Percentiles rank a stretch among this genome's conserved stretches.
Evolutionary conservation across 2,329 filamentous ascomycete species (phyloP).

Genomic region (Colletotrichum sojae): DNA sequence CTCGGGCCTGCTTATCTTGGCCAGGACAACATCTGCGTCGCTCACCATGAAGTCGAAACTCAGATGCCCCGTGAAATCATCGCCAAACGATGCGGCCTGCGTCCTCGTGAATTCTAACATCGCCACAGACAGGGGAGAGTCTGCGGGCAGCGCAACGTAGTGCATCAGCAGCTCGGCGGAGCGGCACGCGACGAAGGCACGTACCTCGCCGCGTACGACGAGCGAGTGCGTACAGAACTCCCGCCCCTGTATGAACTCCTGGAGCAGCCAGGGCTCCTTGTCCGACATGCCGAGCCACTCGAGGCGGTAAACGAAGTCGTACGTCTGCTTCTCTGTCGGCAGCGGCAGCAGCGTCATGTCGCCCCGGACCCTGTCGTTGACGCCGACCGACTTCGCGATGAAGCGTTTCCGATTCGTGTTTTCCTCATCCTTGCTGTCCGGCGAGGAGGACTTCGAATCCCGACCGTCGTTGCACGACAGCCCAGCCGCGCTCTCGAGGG

Average conservation of each 20-base stretch:
- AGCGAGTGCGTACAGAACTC: constrained; percentile 82
- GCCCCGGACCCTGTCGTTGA: constrained; percentile 71
- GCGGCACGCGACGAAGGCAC: constrained; percentile 77
- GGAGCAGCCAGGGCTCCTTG: constrained; percentile 74
- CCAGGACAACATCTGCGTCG: constrained; percentile 52
- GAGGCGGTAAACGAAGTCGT: constrained; percentile 67
- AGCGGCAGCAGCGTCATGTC: constrained; percentile 78
- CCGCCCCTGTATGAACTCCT: constrained; percentile 73
- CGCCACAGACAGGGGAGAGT: constrained; percentile 67
- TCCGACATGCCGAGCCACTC: constrained; percentile 61
- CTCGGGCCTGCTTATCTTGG: constrained; percentile 43
- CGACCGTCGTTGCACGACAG: constrained; percentile 17
- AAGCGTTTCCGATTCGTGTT: constrained; percentile 59
- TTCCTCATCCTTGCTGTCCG: constrained; percentile 20
- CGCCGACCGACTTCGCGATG: constrained; percentile 76
- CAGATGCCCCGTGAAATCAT: constrained; percentile 76
- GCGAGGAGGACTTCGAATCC: background rate
- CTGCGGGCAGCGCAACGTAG: constrained; percentile 70
- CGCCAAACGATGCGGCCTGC: constrained; percentile 67
- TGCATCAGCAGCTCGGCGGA: constrained; percentile 76
- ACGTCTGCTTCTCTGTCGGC: constrained; percentile 65
- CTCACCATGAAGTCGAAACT: constrained; percentile 80
- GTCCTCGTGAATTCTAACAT: constrained; percentile 76
- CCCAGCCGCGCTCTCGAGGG: constrained; percentile 57
- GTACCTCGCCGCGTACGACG: constrained; percentile 74